These are phyloP conservation scores for Pseudonitzschia delicatissima DNA, from an alignment of 108 stramenopile species.

Conservation along the genomic window DNA sequence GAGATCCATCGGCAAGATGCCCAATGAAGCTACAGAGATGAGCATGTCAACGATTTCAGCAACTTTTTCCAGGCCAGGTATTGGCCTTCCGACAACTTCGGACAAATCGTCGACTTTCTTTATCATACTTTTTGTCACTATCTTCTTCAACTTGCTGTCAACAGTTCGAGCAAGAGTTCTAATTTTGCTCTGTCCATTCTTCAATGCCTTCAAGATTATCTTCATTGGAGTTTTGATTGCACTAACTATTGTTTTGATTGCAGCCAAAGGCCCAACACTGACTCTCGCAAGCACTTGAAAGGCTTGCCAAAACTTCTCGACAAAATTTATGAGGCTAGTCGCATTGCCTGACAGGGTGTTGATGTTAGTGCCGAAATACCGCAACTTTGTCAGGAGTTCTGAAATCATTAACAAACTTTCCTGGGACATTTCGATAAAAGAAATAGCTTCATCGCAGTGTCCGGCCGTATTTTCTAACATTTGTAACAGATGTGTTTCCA, in stretches of 20 bases:
- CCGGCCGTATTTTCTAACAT: background rate
- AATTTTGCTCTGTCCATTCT: background rate
- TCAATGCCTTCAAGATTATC: background rate
- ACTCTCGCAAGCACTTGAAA: background rate
- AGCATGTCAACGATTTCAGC: background rate
- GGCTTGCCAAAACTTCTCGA: background rate
- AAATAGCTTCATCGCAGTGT: background rate
- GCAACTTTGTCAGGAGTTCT: background rate
- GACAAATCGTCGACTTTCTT: background rate
- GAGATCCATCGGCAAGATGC: background rate
- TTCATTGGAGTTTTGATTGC: background rate
- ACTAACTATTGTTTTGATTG: background rate
- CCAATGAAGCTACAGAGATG: background rate
- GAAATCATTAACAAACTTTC: background rate
- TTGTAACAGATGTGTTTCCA: background rate
- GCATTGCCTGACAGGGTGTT: background rate
- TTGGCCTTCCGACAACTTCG: background rate
- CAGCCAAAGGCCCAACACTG: background rate
- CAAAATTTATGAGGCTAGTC: background rate
- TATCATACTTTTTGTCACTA: background rate
- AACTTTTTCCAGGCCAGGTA: background rate
- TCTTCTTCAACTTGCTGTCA: background rate
- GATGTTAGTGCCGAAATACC: background rate
- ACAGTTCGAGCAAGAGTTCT: background rate
- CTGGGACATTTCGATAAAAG: background rate